These are phyloP conservation scores for Cladosporium sp. DNA, from an alignment of 2,329 filamentous ascomycete genomes.

Conservation along the genomic window DNA sequence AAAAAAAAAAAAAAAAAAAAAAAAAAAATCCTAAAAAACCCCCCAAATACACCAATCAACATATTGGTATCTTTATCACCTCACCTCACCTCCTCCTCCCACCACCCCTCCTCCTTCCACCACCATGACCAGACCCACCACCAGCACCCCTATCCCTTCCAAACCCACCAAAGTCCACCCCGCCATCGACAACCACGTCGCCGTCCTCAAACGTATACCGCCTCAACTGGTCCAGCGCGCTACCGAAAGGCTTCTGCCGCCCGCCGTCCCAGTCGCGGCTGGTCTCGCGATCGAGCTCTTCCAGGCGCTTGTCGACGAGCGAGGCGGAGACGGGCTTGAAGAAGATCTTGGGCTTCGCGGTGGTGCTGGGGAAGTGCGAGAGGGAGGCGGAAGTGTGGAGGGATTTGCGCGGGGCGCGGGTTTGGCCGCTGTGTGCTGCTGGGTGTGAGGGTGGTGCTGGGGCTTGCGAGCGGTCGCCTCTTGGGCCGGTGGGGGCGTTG, in stretches of 20 bases:
- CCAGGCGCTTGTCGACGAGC: conserved; percentile 64
- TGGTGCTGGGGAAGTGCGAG: conserved; percentile 59
- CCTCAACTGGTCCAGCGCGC: conserved; percentile 38
- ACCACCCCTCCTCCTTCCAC: conserved; percentile 23
- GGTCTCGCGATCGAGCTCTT: conserved; percentile 53
- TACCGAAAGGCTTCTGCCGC: conserved; percentile 26
- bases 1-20: too few relatives aligned
- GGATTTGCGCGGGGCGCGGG: conserved; percentile 14
- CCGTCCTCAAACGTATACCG: conserved; percentile 48
- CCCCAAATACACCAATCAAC: background rate
- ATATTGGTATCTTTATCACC: background rate
- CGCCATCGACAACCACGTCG: conserved; percentile 45
- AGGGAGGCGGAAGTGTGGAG: conserved; percentile 21
- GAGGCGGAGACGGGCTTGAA: conserved; percentile 65
- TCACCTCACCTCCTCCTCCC: conserved; percentile 24
- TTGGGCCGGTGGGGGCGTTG: conserved; percentile 28
- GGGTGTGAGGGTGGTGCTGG: background rate
- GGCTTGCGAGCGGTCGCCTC: conserved; percentile 19
- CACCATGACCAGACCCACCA: conserved; percentile 22
- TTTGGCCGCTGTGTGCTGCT: too few relatives aligned
- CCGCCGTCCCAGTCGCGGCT: conserved; percentile 42
- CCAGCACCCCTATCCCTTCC: conserved; percentile 21
- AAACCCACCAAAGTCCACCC: conserved; percentile 38
- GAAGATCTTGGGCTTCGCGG: conserved; percentile 64
- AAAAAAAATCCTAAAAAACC: background rate